Conservation (phyloP, 768 basidiomycete species). For the Tulasnella sp. region DNA sequence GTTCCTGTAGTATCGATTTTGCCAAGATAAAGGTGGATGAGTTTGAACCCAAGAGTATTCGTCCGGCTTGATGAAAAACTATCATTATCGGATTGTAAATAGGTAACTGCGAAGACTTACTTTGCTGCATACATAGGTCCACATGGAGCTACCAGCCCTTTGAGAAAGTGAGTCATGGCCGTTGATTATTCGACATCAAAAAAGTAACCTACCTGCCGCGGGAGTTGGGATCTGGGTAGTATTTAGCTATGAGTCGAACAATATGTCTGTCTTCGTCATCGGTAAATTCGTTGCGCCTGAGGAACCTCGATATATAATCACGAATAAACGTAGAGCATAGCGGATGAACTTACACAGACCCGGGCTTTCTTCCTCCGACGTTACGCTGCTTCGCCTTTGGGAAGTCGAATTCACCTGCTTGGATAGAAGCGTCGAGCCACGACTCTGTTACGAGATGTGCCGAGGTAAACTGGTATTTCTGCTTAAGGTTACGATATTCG, state of each 20-base stretch:
- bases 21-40: background rate
- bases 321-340: background rate
- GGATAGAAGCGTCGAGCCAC: too few species aligned
- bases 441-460: too few species aligned
- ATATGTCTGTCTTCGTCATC: conserved; percentile 1
- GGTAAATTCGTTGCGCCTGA: conserved; percentile 4
- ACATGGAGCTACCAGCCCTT: background rate
- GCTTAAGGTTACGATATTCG: too few species aligned
- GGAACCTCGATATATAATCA: background rate
- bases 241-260: conserved; percentile 2
- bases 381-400: too few species aligned
- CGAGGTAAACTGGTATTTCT: too few species aligned
- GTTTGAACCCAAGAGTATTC: background rate
- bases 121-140: background rate
- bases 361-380: too few species aligned
- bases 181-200: too few species aligned
- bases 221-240: conserved; percentile 7
- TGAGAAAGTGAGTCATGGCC: background rate
- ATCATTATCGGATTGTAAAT: background rate
- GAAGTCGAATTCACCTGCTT: too few species aligned
- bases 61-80: too few species aligned
- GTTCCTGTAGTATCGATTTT: conserved; percentile 1
- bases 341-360: background rate
- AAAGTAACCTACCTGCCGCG: too few species aligned
- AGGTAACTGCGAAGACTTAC: background rate